Evolutionary conservation across 768 basidiomycete species (phyloP).

Genomic region (Botryobasidium botryosum): DNA sequence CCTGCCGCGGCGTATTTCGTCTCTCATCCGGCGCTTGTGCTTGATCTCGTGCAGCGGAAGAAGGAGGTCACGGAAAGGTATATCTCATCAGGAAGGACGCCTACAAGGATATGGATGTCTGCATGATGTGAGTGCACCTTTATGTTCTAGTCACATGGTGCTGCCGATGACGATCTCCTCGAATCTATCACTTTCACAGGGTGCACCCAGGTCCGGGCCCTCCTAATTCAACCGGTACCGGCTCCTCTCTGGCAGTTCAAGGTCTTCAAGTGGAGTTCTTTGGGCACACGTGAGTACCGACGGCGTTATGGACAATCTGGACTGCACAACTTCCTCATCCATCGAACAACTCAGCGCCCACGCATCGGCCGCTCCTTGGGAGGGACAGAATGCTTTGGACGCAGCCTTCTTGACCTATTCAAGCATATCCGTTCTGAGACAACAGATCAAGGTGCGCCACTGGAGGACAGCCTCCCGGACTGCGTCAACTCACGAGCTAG

Average conservation of each 20-base stretch:
- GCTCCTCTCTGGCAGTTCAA: slow-evolving; percentile 44
- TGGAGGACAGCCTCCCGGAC: too few relatives aligned
- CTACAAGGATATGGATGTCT: slow-evolving; percentile 60
- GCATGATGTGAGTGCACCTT: slow-evolving; percentile 40
- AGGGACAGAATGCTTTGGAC: slow-evolving; percentile 74
- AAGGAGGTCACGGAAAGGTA: slow-evolving; percentile 60
- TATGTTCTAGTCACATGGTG: background rate
- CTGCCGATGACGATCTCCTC: background rate
- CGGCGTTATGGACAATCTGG: background rate
- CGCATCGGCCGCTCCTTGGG: slow-evolving; percentile 71
- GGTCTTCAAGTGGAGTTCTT: slow-evolving; percentile 43
- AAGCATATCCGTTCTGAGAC: slow-evolving; percentile 59
- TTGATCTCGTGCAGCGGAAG: slow-evolving; percentile 42
- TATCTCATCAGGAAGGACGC: slow-evolving; percentile 50
- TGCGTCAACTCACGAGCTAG: too few relatives aligned
- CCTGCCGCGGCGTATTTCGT: slow-evolving; percentile 12
- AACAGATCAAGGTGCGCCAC: slow-evolving; percentile 43
- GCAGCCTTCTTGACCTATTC: slow-evolving; percentile 78
- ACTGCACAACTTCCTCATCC: slow-evolving; percentile 2
- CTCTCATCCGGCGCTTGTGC: slow-evolving; percentile 11
- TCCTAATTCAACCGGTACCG: slow-evolving; percentile 45
- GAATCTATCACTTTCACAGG: slow-evolving; percentile 21
- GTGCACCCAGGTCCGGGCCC: slow-evolving; percentile 78
- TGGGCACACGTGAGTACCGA: slow-evolving; percentile 48
- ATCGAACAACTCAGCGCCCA: slow-evolving; percentile 37